These are phyloP conservation scores for Solanum hybrid DNA, from an alignment of 305 asterid genomes.

Conservation along the genomic window DNA sequence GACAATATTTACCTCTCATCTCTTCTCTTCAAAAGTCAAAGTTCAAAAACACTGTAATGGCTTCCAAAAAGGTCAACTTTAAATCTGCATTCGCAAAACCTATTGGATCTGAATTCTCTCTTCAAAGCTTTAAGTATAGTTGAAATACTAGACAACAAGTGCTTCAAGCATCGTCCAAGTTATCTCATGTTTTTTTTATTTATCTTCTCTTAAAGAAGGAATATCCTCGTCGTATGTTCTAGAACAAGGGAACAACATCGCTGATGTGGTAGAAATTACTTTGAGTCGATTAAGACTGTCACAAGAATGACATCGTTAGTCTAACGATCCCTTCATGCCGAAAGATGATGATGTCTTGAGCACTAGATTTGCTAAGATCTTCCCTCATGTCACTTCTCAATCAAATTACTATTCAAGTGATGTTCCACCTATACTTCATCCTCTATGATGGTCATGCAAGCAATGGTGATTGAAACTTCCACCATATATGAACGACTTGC, in stretches of 20 bases:
- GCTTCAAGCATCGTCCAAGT: not conserved
- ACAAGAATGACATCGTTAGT: not conserved
- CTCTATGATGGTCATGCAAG: not conserved
- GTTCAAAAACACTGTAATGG: no score
- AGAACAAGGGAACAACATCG: not conserved
- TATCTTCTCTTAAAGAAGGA: not conserved
- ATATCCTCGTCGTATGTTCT: not conserved
- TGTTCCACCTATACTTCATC: not conserved
- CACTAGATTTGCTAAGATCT: not conserved
- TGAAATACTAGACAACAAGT: not conserved
- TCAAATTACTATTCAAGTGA: not conserved
- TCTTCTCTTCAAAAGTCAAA: not conserved
- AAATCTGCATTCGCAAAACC: no score
- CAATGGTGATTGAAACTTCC: not conserved
- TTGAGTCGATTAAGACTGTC: not conserved
- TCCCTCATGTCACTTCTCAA: not conserved
- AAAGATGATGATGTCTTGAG: not conserved
- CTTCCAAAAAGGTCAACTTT: not conserved
- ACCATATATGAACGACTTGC: not conserved
- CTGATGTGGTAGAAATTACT: not conserved
- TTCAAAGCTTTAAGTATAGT: not conserved
- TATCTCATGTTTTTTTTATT: no score
- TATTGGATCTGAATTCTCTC: not conserved
- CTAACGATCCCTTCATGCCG: not conserved
- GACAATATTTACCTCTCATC: not conserved